Base-by-base conservation (phyloP, 202 grass and related monocot species). In the Eragrostis tef region DNA sequence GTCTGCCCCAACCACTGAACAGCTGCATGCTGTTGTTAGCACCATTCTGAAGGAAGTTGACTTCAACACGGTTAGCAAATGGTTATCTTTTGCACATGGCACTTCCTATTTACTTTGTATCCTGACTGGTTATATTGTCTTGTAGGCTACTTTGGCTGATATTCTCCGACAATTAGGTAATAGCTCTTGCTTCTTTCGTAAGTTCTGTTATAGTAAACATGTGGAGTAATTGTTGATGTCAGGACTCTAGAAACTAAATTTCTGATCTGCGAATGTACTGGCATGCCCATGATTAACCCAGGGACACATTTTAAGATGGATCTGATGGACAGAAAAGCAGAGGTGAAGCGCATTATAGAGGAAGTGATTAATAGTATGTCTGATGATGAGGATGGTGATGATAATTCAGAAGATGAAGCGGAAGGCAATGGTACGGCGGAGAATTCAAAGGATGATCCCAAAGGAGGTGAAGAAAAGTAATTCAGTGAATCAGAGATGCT, bases 291-390 rank as follows among this genome's bases (percentile, higher is more conserved):
- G n/a, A 26, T 13, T 59, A 81, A 70, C 39, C 22, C 82, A 99
- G 97, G 97, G 59, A 22, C 75, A 67, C 91, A 89, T 88, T 99
- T 99, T 54, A 88, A 89, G 27, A 88, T 85, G 87, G 90, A 96
- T 57, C 85, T 99, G 67, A 99, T 99, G 97, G 87, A 96, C 53
- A 92, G 97, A 83, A 99, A 99, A 82, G 84, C 93, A 15, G 97
- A 99, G 72, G 97, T 99, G 42, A 99, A 99, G 29, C 70, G 24
- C 54, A 99, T 99, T 46, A 96, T 99, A 54, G 97, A 99, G 84
- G 97, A 99, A 29, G 97, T 96, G 16, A 99, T 99, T 80, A 94
- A 99, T 83, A 96, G 78, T 54, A 96, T 99, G 96, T 90, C 96
- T 17, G 90, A 93, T 34, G 94, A 97, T 29, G 88, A 93, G 20